Conservation (phyloP, 164 flowering plant species). For the Platanus orientalis region DNA sequence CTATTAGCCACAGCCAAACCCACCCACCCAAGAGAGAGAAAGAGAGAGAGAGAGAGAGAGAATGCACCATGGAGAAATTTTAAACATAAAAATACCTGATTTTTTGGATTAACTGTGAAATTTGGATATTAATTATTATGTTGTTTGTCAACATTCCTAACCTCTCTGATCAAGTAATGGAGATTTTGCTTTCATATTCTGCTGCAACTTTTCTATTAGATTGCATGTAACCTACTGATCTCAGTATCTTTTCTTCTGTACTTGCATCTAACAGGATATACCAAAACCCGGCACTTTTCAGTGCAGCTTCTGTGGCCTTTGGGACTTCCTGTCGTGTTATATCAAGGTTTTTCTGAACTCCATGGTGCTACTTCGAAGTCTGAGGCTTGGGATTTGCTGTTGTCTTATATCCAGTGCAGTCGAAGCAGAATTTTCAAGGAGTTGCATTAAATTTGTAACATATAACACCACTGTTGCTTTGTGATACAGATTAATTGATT, state of each 20-base stretch:
- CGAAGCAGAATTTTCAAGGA: not conserved
- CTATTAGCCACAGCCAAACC: too few species aligned
- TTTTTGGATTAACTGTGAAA: too few species aligned
- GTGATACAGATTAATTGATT: constrained; percentile 6
- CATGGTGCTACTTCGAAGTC: constrained; percentile 1
- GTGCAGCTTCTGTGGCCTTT: constrained; percentile 74
- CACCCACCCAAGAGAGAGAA: too few species aligned
- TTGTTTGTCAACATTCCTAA: too few species aligned
- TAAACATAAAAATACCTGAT: too few species aligned
- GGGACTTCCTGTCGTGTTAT: constrained; percentile 85
- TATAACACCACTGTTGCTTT: not conserved
- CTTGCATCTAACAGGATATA: constrained; percentile 55
- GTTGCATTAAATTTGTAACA: not conserved
- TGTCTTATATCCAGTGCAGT: not conserved
- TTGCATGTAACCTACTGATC: not conserved
- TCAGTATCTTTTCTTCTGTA: not conserved
- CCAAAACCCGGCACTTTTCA: constrained; percentile 78
- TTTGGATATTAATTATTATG: too few species aligned
- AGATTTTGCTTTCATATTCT: not conserved
- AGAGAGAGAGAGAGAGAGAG: too few species aligned
- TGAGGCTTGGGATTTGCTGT: not conserved
- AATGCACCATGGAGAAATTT: not conserved
- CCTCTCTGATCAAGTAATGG: too few species aligned
- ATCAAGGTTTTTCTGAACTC: constrained; percentile 70
- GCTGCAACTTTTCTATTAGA: not conserved